Evolutionary conservation across 768 basidiomycete genomes (phyloP).

Genomic region (Rhizopogon sp.): DNA sequence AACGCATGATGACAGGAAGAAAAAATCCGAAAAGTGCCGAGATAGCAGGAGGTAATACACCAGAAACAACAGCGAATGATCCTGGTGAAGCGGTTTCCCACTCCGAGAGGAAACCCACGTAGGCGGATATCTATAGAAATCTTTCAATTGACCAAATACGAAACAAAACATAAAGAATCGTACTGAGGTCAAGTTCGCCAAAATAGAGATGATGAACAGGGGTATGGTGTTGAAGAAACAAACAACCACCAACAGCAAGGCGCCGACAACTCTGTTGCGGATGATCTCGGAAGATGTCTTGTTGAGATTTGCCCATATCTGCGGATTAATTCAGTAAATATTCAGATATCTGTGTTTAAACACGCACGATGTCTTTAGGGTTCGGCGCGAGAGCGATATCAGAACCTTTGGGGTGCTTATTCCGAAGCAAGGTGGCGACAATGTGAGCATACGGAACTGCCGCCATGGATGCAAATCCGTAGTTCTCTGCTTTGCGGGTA

Average conservation of each 20-base stretch:
- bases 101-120: conserved; percentile 65
- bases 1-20: conserved; percentile 88
- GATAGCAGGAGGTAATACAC: conserved; percentile 88
- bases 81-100: conserved; percentile 63
- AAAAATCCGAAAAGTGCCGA: conserved; percentile 87
- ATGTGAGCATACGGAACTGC: conserved; percentile 85
- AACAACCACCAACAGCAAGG: conserved; percentile 67
- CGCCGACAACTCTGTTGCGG: conserved; percentile 70
- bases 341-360: neutral
- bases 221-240: conserved; percentile 97
- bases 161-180: conserved; percentile 19
- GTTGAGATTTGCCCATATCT: conserved; percentile 93
- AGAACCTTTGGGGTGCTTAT: conserved; percentile 72
- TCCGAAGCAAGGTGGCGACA: conserved; percentile 65
- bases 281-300: conserved; percentile 61
- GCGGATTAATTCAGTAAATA: neutral
- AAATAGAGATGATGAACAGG: conserved; percentile 80
- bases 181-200: conserved; percentile 87
- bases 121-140: conserved; percentile 34
- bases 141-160: conserved; percentile 5
- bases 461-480: conserved; percentile 90
- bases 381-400: conserved; percentile 75
- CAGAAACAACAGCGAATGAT: conserved; percentile 82
- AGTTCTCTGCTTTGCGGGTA: conserved; percentile 76
- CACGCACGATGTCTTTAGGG: conserved; percentile 77